phyloP scores from a whole-genome alignment of 2,329 filamentous ascomycete species.

The Knoxdaviesia proteae region DNA sequence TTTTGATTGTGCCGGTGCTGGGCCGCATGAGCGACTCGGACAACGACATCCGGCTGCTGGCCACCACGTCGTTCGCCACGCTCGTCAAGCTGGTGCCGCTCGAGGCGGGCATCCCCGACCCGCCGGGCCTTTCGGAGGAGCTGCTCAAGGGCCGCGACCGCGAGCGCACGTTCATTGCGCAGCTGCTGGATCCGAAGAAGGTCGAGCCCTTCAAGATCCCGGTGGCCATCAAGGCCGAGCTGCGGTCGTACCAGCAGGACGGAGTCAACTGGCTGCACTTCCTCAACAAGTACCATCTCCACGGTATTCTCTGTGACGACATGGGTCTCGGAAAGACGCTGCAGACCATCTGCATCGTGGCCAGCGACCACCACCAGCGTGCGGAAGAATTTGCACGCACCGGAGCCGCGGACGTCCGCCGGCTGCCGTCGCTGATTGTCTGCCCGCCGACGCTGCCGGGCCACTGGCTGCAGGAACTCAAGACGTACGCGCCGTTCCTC shows the following conservation, averaged over 20 bases:
- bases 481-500: conserved; percentile 86
- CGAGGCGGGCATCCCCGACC: conserved; percentile 92
- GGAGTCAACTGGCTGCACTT: conserved; percentile 98
- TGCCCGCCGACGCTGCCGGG: conserved; percentile 92
- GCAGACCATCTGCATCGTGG: conserved; percentile 93
- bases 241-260: conserved; percentile 94
- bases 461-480: conserved; percentile 97
- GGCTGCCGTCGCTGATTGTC: conserved; percentile 77
- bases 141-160: conserved; percentile 77
- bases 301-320: conserved; percentile 95
- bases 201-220: conserved; percentile 86
- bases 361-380: conserved; percentile 86
- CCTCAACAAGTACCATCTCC: conserved; percentile 91
- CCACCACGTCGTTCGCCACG: conserved; percentile 91
- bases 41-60: conserved; percentile 80
- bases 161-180: conserved; percentile 88
- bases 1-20: conserved; percentile 90
- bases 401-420: conserved; percentile 53
- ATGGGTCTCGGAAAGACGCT: conserved; percentile 98
- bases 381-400: conserved; percentile 80
- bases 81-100: conserved; percentile 92
- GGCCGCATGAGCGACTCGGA: conserved; percentile 98
- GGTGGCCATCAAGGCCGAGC: conserved; percentile 87
- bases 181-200: conserved; percentile 92
- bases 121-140: conserved; percentile 75